A percentile compares a stretch with the other conserved stretches of the same genome.
phyloP scores from a whole-genome alignment of 306 rosid genomes.

The Begonia masoniana region DNA sequence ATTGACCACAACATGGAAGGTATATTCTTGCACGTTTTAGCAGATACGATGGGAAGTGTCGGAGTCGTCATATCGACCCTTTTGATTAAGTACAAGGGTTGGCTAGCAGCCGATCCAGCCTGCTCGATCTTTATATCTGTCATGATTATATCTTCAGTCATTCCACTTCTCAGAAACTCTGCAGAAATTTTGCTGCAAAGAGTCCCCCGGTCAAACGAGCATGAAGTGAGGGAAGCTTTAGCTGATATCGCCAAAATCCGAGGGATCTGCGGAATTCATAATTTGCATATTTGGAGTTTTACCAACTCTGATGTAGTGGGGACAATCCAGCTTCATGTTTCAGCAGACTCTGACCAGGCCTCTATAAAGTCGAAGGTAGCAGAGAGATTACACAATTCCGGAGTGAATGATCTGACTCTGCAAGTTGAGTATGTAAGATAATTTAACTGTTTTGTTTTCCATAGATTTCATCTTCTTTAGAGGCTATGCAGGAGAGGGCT shows the following conservation, averaged over 20 bases:
- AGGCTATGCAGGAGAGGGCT: too few species aligned
- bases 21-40: conserved; percentile 86
- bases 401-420: conserved; percentile 81
- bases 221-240: conserved; percentile 47
- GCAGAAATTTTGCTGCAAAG: conserved; percentile 88
- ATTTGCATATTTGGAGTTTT: conserved; percentile 69
- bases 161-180: conserved; percentile 80
- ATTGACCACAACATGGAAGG: conserved; percentile 99
- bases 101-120: conserved; percentile 92
- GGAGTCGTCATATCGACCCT: conserved; percentile 92
- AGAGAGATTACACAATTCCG: conserved; percentile 43
- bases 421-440: conserved; percentile 50
- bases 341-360: conserved; percentile 51
- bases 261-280: conserved; percentile 57
- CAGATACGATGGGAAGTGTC: conserved; percentile 94
- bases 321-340: conserved; percentile 60
- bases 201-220: conserved; percentile 56
- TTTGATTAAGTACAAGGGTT: conserved; percentile 84
- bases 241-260: conserved; percentile 34
- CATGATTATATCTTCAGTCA: conserved; percentile 69
- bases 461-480: not conserved
- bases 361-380: conserved; percentile 43
- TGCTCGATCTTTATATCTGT: conserved; percentile 89
- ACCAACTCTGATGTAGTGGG: conserved; percentile 78
- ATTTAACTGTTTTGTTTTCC: not conserved